Evolutionary conservation across 108 stramenopile species (phyloP).

Genomic region (Skeletonema marinoi): DNA sequence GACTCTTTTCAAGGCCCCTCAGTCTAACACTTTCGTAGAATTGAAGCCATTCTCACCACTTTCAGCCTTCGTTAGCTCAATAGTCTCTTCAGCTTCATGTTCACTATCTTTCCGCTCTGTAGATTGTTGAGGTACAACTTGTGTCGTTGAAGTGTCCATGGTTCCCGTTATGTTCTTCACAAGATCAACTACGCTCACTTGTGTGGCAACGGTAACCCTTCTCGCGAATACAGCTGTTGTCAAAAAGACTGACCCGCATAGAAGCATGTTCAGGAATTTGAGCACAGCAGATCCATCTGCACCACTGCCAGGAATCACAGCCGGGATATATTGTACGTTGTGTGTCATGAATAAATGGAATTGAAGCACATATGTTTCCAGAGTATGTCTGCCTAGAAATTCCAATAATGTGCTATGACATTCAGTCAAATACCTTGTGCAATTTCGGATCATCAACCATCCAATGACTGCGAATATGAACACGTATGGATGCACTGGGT

Average conservation of each 20-base stretch:
- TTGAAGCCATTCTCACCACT: background rate
- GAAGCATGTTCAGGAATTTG: conserved; percentile 62
- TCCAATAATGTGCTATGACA: conserved; percentile 74
- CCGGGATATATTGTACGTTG: conserved; percentile 73
- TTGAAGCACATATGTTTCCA: conserved; percentile 95
- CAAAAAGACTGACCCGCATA: conserved; percentile 63
- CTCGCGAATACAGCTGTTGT: conserved; percentile 58
- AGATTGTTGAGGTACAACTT: conserved; percentile 3
- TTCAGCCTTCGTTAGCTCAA: background rate
- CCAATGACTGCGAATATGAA: conserved; percentile 81
- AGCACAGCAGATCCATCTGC: conserved; percentile 48
- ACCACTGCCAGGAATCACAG: conserved; percentile 65
- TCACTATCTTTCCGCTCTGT: background rate
- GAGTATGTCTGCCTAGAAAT: conserved; percentile 86
- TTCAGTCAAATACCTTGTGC: conserved; percentile 76
- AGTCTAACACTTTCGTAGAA: background rate
- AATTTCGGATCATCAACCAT: conserved; percentile 91
- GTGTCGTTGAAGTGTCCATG: background rate
- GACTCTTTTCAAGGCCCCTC: background rate
- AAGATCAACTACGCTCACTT: conserved; percentile 54
- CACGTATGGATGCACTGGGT: conserved; percentile 86
- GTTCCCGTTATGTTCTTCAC: conserved; percentile 37
- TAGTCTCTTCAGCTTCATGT: background rate
- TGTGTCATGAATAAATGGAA: conserved; percentile 92
- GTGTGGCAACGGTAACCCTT: conserved; percentile 62